Percentiles rank a stretch among this genome's conserved stretches.
phyloP scores from a whole-genome alignment of 208 protist genomes.

The Wallacemonas sp. region DNA sequence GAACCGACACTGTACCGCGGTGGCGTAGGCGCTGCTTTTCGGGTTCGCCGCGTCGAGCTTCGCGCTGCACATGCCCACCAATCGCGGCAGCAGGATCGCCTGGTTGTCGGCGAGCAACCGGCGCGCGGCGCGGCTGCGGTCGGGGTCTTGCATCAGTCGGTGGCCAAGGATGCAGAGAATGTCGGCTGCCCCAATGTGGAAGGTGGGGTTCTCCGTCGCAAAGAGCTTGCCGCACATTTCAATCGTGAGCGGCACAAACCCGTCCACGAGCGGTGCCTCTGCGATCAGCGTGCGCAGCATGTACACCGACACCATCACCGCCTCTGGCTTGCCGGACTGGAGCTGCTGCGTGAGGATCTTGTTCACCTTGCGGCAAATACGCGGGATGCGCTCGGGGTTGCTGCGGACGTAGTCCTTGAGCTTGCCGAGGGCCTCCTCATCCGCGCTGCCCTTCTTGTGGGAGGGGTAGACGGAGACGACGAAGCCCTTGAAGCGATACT shows the following conservation, averaged over 20 bases:
- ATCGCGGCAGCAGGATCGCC: constrained; percentile 55
- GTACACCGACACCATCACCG: constrained; percentile 65
- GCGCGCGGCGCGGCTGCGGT: constrained; percentile 47
- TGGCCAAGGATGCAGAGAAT: constrained; percentile 62
- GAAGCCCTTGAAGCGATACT: constrained; percentile 82
- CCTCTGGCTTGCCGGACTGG: constrained; percentile 31
- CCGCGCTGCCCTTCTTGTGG: constrained; percentile 31
- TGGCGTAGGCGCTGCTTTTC: constrained; percentile 20
- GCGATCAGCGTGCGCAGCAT: constrained; percentile 71
- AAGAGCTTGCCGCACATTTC: constrained; percentile 63
- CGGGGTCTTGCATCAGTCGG: constrained; percentile 46
- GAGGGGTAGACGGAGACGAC: constrained; percentile 77
- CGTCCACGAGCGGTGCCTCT: constrained; percentile 48
- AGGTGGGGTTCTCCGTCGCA: constrained; percentile 29
- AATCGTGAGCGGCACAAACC: constrained; percentile 72
- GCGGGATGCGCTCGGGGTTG: constrained; percentile 84
- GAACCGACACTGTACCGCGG: constrained; percentile 46
- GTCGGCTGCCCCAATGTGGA: constrained; percentile 68
- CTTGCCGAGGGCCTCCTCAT: constrained; percentile 68
- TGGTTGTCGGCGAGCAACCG: constrained; percentile 66
- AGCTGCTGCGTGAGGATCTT: constrained; percentile 63
- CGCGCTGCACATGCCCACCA: constrained; percentile 56
- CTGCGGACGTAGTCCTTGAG: constrained; percentile 71
- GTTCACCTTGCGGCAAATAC: constrained; percentile 80
- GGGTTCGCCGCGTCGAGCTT: constrained; percentile 21